Conservation (phyloP, 257 asterid species). For the Forsythia suspensa region DNA sequence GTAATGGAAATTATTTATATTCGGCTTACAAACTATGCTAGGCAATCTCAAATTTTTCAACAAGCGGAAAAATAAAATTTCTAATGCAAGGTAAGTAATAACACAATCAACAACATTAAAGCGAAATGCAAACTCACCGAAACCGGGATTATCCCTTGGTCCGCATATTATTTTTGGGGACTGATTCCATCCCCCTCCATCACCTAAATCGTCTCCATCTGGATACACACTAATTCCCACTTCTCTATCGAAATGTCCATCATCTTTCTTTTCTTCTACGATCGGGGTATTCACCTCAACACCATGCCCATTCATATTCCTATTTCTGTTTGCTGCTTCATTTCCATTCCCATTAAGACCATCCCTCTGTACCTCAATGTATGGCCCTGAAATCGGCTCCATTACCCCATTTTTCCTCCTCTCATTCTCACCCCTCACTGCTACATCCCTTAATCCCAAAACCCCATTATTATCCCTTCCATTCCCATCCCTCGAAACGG, state of each 20-base stretch:
- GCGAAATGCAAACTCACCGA: slow-evolving; percentile 54
- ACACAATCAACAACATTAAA: neutral
- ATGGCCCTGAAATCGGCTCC: slow-evolving; percentile 29
- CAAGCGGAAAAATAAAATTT: neutral
- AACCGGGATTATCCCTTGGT: slow-evolving; percentile 79
- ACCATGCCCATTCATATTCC: slow-evolving; percentile 18
- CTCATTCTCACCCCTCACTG: slow-evolving; percentile 39
- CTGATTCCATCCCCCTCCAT: slow-evolving; percentile 57
- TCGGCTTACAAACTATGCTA: neutral
- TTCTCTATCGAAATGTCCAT: slow-evolving; percentile 42
- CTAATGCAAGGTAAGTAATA: neutral
- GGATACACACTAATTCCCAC: slow-evolving; percentile 34
- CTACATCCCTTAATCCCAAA: slow-evolving; percentile 34
- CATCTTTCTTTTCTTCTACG: slow-evolving; percentile 51
- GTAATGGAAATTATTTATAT: no score
- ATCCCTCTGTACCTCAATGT: slow-evolving; percentile 34
- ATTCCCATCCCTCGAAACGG: slow-evolving; percentile 36
- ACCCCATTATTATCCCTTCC: slow-evolving; percentile 38
- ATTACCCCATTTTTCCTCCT: slow-evolving; percentile 36
- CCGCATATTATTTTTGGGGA: slow-evolving; percentile 65
- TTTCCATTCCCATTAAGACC: slow-evolving; percentile 36
- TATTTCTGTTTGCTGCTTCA: slow-evolving; percentile 22
- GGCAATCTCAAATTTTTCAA: neutral
- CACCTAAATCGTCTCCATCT: slow-evolving; percentile 54
- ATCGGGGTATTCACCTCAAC: slow-evolving; percentile 32